Conservation (phyloP, 2,329 filamentous ascomycete genomes). For the Ascochyta clinopodiicola region DNA sequence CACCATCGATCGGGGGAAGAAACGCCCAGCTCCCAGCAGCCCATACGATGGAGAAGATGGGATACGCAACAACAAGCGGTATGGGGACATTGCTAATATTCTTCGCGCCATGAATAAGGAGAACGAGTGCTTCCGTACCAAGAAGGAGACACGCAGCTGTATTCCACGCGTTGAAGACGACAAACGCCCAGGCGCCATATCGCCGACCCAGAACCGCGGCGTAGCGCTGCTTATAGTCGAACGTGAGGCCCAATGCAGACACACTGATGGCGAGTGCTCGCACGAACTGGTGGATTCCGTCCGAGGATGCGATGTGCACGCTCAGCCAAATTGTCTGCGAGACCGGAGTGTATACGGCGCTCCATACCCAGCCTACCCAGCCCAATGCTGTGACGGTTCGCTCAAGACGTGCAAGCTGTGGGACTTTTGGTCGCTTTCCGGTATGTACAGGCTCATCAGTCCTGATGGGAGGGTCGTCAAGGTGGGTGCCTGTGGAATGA, state of each 20-base stretch:
- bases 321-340: slow-evolving; percentile 16
- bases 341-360: slow-evolving; percentile 18
- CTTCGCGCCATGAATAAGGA: not conserved
- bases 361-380: slow-evolving; percentile 18
- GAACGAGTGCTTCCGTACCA: not conserved
- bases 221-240: slow-evolving; percentile 19
- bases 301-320: not conserved
- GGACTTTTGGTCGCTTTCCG: not conserved
- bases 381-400: not conserved
- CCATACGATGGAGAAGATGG: not conserved
- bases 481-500: not conserved
- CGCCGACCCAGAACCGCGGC: slow-evolving; percentile 3
- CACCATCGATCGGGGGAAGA: not conserved
- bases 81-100: not conserved
- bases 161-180: slow-evolving; percentile 10
- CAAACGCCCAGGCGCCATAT: slow-evolving; percentile 16
- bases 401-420: not conserved
- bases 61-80: not conserved
- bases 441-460: not conserved
- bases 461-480: too few relatives aligned
- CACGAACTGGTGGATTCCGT: slow-evolving; percentile 4
- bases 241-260: slow-evolving; percentile 16
- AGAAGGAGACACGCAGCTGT: not conserved
- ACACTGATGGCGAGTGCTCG: slow-evolving; percentile 15
- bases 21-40: not conserved